These are phyloP conservation scores for Bacterosira constricta DNA, from an alignment of 108 stramenopile species.

Conservation along the genomic window DNA sequence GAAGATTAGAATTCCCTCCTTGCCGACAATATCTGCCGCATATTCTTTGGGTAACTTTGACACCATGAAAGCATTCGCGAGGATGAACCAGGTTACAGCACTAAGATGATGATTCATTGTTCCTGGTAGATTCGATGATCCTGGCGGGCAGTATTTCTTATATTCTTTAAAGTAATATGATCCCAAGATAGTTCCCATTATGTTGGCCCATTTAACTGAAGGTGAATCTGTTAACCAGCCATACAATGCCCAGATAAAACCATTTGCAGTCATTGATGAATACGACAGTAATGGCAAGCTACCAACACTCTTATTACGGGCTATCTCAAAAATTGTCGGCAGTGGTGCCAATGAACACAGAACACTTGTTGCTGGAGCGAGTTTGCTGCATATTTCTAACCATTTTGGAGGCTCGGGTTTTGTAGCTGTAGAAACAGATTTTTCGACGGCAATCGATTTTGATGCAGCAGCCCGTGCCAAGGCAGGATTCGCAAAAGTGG, in stretches of 20 bases:
- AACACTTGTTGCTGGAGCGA: constrained; percentile 8
- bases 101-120: constrained; percentile 30
- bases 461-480: too few species aligned
- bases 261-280: constrained; percentile 40
- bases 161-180: constrained; percentile 28
- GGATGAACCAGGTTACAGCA: constrained; percentile 12
- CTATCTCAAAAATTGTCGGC: constrained; percentile 68
- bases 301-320: constrained; percentile 56
- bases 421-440: too few species aligned
- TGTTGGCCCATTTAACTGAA: constrained; percentile 23
- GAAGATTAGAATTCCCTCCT: constrained; percentile 53
- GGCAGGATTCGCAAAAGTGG: too few species aligned
- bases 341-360: constrained; percentile 49
- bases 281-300: constrained; percentile 71
- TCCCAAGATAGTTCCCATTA: constrained; percentile 25
- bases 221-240: constrained; percentile 26
- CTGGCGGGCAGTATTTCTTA: constrained; percentile 11
- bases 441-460: too few species aligned
- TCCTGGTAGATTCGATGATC: constrained; percentile 23
- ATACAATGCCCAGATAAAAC: constrained; percentile 52
- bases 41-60: constrained; percentile 6
- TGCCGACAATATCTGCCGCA: constrained; percentile 44
- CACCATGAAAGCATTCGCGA: constrained; percentile 25
- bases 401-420: too few species aligned
- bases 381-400: background rate